A percentile compares a stretch with the other conserved stretches of the same genome.
These are phyloP conservation scores for Diaporthe citriasiana DNA, from an alignment of 2,329 filamentous ascomycete genomes.

Conservation along the genomic window DNA sequence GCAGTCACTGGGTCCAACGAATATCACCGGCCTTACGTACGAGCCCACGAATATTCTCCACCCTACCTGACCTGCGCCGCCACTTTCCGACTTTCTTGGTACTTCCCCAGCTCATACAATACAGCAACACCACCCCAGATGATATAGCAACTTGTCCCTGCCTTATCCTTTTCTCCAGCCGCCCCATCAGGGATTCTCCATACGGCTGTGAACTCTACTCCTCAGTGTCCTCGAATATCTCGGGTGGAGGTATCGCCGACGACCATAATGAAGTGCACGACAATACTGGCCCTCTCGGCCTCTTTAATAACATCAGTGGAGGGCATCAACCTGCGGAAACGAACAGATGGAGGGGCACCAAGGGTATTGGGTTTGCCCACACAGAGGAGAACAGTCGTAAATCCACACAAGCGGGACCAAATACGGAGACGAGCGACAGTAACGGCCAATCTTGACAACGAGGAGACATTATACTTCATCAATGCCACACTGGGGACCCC, in stretches of 20 bases:
- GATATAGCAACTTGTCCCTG: constrained; percentile 16
- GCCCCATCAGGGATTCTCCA: constrained; percentile 17
- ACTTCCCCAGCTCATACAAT: constrained; percentile 15
- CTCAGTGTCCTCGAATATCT: neutral
- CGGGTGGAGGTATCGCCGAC: neutral
- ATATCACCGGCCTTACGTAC: constrained; percentile 40
- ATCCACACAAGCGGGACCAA: constrained; percentile 61
- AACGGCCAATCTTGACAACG: constrained; percentile 66
- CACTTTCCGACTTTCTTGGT: constrained; percentile 31
- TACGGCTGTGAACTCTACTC: constrained; percentile 1
- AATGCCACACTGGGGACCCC: constrained; percentile 76
- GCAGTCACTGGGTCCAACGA: constrained; percentile 18
- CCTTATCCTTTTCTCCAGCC: neutral
- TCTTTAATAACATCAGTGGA: constrained; percentile 48
- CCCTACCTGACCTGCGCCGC: constrained; percentile 26
- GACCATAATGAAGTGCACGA: constrained; percentile 54
- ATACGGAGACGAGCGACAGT: constrained; percentile 62
- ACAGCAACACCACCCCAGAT: constrained; percentile 27
- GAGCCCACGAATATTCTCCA: constrained; percentile 41
- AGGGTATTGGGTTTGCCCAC: constrained; percentile 63
- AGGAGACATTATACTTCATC: constrained; percentile 75
- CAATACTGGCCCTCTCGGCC: constrained; percentile 50
- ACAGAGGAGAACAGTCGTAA: constrained; percentile 55
- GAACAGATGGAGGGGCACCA: constrained; percentile 51
- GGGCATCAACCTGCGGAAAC: constrained; percentile 50